Conservation (phyloP, 2,329 filamentous ascomycete genomes). For the Hymenoscyphus fructigenus region DNA sequence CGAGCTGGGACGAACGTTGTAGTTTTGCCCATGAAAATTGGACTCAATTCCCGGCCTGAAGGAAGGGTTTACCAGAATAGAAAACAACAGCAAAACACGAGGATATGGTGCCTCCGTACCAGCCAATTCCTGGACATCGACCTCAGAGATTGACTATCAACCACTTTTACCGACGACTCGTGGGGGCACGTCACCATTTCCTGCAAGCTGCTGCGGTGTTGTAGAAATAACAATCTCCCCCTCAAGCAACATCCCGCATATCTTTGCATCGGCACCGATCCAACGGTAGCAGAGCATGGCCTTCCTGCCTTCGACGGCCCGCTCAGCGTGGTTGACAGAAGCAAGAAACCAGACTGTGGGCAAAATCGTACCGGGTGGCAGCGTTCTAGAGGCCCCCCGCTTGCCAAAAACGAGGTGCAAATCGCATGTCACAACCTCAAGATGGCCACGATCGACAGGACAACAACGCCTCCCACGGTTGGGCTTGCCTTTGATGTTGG, state of each 20-base stretch:
- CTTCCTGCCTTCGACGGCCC: constrained; percentile 21
- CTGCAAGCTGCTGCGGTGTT: constrained; percentile 5
- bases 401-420: constrained; percentile 9
- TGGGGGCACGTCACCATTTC: constrained; percentile 2
- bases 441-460: constrained; percentile 17
- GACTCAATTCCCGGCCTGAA: not conserved
- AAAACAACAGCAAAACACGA: not conserved
- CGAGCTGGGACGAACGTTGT: not conserved
- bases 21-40: not conserved
- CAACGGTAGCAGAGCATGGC: constrained; percentile 23
- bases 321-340: constrained; percentile 28
- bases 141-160: not conserved
- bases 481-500: constrained; percentile 8
- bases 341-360: constrained; percentile 16
- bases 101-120: not conserved
- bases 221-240: constrained; percentile 10
- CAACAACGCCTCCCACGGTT: constrained; percentile 22
- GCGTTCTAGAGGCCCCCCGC: constrained; percentile 23
- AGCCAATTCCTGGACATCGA: not conserved
- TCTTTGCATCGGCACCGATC: constrained; percentile 24
- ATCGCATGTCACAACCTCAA: constrained; percentile 3
- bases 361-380: constrained; percentile 22
- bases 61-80: not conserved
- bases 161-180: not conserved
- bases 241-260: constrained; percentile 21